These are phyloP conservation scores for Cryptosporidium andersoni DNA, from an alignment of 169 alveolate genomes.

Conservation along the genomic window DNA sequence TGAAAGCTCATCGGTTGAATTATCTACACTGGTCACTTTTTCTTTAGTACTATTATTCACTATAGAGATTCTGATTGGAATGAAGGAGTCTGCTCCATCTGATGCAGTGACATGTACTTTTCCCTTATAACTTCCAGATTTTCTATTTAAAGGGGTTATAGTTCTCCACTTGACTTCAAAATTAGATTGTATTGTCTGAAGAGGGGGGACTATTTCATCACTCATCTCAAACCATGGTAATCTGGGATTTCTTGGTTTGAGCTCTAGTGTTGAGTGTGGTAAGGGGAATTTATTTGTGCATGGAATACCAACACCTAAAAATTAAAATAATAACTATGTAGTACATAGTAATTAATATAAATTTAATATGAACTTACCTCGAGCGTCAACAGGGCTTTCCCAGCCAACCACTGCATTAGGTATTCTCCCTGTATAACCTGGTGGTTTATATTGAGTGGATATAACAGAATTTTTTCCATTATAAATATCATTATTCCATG, in stretches of 20 bases:
- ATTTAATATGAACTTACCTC: conserved; percentile 42
- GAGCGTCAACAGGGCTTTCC: conserved; percentile 60
- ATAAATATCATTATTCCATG: conserved; percentile 33
- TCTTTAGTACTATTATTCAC: not conserved
- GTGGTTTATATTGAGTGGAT: not conserved
- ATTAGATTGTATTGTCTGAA: conserved; percentile 40
- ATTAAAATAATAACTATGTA: not conserved
- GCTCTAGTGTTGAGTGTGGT: conserved; percentile 42
- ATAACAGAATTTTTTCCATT: not conserved
- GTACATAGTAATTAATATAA: not conserved
- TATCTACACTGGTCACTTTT: too few relatives aligned
- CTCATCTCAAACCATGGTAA: conserved; percentile 64
- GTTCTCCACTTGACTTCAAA: conserved; percentile 55
- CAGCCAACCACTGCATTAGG: conserved; percentile 60
- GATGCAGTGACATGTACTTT: conserved; percentile 44
- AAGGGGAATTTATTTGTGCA: conserved; percentile 43
- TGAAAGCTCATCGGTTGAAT: too few relatives aligned
- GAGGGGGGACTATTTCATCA: conserved; percentile 51
- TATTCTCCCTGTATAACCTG: conserved; percentile 4
- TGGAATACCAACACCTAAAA: conserved; percentile 67
- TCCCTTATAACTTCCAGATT: conserved; percentile 27
- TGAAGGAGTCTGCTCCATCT: conserved; percentile 57
- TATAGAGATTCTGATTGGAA: conserved; percentile 29
- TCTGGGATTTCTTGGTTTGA: conserved; percentile 48
- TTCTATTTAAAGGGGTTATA: not conserved